phyloP scores from a whole-genome alignment of 1,284 basidiomycete genomes.

The Ceratobasidium sp. region DNA sequence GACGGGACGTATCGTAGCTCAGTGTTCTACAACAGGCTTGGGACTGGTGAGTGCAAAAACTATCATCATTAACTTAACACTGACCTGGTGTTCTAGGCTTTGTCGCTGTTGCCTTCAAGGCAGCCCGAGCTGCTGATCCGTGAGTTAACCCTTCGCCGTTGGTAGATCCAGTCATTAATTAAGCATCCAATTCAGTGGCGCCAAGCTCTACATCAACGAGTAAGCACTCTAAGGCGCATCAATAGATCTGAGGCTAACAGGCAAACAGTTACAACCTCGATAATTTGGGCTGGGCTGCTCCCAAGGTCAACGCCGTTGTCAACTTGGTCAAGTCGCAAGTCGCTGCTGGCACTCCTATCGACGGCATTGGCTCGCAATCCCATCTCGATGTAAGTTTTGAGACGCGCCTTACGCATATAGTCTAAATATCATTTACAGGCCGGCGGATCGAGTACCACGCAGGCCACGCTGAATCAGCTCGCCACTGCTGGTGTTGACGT shows the following conservation, averaged over 20 bases:
- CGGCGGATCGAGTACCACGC: constrained; percentile 28
- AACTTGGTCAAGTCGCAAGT: constrained; percentile 63
- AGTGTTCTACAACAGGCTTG: constrained; percentile 55
- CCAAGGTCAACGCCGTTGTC: constrained; percentile 63
- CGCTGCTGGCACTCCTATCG: constrained; percentile 50
- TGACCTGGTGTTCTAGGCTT: constrained; percentile 31
- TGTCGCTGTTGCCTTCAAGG: constrained; percentile 48
- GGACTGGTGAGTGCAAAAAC: constrained; percentile 39
- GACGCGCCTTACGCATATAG: constrained; percentile 38
- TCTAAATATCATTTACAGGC: not conserved
- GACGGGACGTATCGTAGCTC: constrained; percentile 57
- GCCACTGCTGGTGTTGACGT: constrained; percentile 46
- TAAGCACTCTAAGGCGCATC: not conserved
- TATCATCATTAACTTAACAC: not conserved
- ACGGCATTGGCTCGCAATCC: constrained; percentile 56
- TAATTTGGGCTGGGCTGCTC: constrained; percentile 52
- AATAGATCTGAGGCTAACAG: too few species aligned
- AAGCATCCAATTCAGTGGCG: constrained; percentile 9
- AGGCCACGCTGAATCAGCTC: constrained; percentile 42
- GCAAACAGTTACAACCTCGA: constrained; percentile 30
- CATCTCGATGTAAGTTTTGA: constrained; percentile 50
- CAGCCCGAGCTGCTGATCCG: constrained; percentile 49
- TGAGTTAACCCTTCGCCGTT: not conserved
- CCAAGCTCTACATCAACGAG: constrained; percentile 48
- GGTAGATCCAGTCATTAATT: not conserved